These are phyloP conservation scores for Plectranthus barbatus DNA, from an alignment of 257 asterid genomes.

Conservation along the genomic window DNA sequence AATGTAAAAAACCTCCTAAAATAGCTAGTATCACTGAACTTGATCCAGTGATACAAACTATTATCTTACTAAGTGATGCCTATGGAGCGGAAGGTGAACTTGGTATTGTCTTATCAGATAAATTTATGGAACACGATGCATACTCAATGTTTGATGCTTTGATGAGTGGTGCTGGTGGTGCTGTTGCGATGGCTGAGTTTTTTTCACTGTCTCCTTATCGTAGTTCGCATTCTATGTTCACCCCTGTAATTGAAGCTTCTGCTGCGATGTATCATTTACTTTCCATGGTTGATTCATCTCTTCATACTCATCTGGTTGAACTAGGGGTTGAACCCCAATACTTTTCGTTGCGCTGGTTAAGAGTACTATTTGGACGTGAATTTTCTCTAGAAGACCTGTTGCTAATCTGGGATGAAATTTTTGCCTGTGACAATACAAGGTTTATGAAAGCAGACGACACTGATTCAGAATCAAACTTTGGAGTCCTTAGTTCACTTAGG, in stretches of 20 bases:
- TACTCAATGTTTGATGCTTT: constrained; percentile 83
- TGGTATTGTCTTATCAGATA: constrained; percentile 74
- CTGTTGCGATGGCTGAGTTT: constrained; percentile 74
- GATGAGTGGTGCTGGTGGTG: constrained; percentile 78
- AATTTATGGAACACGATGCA: constrained; percentile 87
- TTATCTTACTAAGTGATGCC: constrained; percentile 67
- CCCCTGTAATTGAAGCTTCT: constrained; percentile 88
- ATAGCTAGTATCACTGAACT: constrained; percentile 44
- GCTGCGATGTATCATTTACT: constrained; percentile 70
- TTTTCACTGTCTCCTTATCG: constrained; percentile 54
- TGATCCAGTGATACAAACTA: constrained; percentile 57
- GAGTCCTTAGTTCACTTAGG: constrained; percentile 57
- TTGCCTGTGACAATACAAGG: constrained; percentile 49
- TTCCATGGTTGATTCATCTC: constrained; percentile 72
- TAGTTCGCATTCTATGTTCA: constrained; percentile 41
- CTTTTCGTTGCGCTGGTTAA: constrained; percentile 82
- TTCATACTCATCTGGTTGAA: constrained; percentile 79
- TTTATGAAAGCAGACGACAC: constrained; percentile 13
- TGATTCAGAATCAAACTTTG: constrained; percentile 35
- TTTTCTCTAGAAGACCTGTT: constrained; percentile 69
- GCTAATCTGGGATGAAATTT: constrained; percentile 79
- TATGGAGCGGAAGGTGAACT: constrained; percentile 96
- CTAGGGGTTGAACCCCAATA: constrained; percentile 92
- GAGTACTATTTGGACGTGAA: constrained; percentile 90
- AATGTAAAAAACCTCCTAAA: constrained; percentile 25